A percentile compares a stretch with the other conserved stretches of the same genome.
phyloP scores from a whole-genome alignment of 495 filamentous ascomycete species.

The Penicillium waksmanii region DNA sequence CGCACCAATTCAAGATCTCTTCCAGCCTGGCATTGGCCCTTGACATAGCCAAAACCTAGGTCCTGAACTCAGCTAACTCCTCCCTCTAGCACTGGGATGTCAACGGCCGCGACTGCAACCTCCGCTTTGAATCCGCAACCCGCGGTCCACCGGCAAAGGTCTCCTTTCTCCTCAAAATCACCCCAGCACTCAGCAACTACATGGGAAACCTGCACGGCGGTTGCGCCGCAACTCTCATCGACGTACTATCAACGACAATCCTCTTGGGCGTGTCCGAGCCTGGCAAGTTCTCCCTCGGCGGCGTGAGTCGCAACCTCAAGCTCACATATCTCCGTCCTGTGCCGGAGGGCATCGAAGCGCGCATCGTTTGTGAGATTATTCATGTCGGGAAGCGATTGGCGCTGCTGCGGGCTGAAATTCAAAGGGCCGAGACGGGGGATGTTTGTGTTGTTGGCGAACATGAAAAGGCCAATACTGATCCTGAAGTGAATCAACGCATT shows the following conservation, averaged over 20 bases:
- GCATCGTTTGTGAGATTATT: constrained; percentile 64
- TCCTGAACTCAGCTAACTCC: constrained; percentile 2
- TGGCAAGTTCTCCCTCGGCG: constrained; percentile 65
- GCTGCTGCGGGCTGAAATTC: constrained; percentile 45
- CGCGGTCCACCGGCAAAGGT: constrained; percentile 37
- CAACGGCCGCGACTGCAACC: constrained; percentile 34
- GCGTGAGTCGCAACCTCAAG: constrained; percentile 68
- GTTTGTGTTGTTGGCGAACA: constrained; percentile 68
- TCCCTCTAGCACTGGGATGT: constrained; percentile 40
- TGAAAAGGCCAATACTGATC: constrained; percentile 68
- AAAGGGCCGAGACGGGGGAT: constrained; percentile 49
- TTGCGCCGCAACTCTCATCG: constrained; percentile 67
- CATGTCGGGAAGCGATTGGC: constrained; percentile 63
- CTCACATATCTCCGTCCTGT: constrained; percentile 70
- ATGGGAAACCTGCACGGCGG: constrained; percentile 71
- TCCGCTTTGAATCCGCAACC: constrained; percentile 48
- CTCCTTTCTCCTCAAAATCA: constrained; percentile 52
- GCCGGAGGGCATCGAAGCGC: constrained; percentile 50
- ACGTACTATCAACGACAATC: constrained; percentile 64
- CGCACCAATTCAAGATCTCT: too few relatives aligned
- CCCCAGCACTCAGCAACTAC: constrained; percentile 59
- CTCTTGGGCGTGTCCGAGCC: constrained; percentile 58
- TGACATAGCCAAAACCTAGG: too few relatives aligned
- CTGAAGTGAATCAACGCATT: constrained; percentile 36
- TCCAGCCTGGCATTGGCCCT: too few relatives aligned